These are phyloP conservation scores for Auxenochlorella pyrenoidosa DNA, from an alignment of 139 green algal genomes.

Conservation along the genomic window DNA sequence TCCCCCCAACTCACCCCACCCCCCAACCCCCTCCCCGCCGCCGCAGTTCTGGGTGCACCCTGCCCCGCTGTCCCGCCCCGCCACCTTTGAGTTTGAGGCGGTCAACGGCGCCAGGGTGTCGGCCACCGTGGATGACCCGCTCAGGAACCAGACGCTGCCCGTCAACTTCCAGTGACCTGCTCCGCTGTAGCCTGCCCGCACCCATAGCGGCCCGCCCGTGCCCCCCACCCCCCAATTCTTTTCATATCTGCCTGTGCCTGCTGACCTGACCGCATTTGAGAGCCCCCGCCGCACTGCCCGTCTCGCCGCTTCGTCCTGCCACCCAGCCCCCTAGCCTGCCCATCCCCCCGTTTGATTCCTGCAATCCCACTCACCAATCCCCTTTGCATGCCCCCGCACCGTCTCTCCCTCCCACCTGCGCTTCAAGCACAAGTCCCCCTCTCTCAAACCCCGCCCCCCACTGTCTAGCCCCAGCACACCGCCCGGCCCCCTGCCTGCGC, in stretches of 20 bases:
- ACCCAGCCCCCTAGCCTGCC: background rate
- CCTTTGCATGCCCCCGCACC: no score
- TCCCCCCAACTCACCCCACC: no score
- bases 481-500: no score
- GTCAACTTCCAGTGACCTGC: background rate
- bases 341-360: no score
- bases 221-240: background rate
- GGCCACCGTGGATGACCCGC: background rate
- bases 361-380: no score
- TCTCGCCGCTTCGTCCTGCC: no score
- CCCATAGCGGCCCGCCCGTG: background rate
- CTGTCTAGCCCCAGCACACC: no score
- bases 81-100: slow-evolving; percentile 15
- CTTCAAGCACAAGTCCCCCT: no score
- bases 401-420: no score
- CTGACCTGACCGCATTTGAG: background rate
- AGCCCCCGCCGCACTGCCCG: no score
- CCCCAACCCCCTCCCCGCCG: background rate
- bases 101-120: slow-evolving; percentile 1
- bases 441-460: no score
- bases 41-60: slow-evolving; percentile 28
- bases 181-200: no score
- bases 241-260: background rate
- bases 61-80: background rate
- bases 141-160: background rate